Evolutionary conservation across 2,329 filamentous ascomycete genomes (phyloP).

Genomic region (Penicillium brasilianum): DNA sequence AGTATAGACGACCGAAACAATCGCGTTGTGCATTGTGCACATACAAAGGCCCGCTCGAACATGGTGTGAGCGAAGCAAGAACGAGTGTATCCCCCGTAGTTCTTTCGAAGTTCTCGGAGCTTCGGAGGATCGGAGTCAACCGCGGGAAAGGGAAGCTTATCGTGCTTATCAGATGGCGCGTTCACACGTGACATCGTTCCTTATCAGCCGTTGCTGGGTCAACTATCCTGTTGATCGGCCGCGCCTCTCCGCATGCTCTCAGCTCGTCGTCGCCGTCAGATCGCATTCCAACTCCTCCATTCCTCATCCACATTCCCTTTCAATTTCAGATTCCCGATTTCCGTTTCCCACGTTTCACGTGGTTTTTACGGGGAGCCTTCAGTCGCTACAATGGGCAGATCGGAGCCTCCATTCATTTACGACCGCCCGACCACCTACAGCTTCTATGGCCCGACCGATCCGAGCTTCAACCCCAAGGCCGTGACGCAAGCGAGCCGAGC

Average conservation of each 20-base stretch:
- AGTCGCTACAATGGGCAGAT: constrained; percentile 54
- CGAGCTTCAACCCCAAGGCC: constrained; percentile 83
- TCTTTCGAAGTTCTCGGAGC: neutral
- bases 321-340: constrained; percentile 2
- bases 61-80: constrained; percentile 21
- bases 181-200: constrained; percentile 27
- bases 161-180: constrained; percentile 16
- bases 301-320: constrained; percentile 33
- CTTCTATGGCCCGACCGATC: constrained; percentile 57
- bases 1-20: constrained; percentile 18
- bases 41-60: constrained; percentile 36
- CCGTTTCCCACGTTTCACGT: constrained; percentile 35
- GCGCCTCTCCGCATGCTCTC: constrained; percentile 13
- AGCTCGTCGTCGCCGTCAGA: constrained; percentile 25
- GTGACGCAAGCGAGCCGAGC: constrained; percentile 79
- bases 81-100: neutral
- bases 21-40: constrained; percentile 37
- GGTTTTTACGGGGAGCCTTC: constrained; percentile 35
- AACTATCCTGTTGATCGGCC: constrained; percentile 34
- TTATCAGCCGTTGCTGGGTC: constrained; percentile 36
- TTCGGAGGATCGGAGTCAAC: constrained; percentile 4
- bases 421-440: constrained; percentile 60
- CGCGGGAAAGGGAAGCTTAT: constrained; percentile 13
- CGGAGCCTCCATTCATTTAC: constrained; percentile 75
- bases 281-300: constrained; percentile 30